phyloP scores from a whole-genome alignment of 2,329 filamentous ascomycete genomes.

The Aspergillus alliaceus region DNA sequence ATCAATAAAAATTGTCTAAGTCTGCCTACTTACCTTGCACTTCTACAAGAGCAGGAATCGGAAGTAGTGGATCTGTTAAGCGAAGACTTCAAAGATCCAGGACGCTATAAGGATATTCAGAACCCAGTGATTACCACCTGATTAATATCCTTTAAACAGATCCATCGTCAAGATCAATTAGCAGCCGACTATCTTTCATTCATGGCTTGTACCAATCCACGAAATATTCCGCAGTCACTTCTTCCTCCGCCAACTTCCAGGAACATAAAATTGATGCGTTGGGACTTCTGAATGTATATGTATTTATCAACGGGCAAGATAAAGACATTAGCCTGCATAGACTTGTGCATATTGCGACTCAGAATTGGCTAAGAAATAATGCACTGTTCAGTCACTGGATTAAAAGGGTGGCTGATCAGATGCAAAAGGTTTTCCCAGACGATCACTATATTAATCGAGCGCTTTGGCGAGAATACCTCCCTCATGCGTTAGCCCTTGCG shows the following conservation, averaged over 20 bases:
- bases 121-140: conserved; percentile 38
- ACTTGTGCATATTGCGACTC: conserved; percentile 27
- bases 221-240: conserved; percentile 24
- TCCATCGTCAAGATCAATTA: no score
- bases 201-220: conserved; percentile 28
- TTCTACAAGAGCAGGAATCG: conserved; percentile 23
- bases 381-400: not conserved
- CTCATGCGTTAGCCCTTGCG: conserved; percentile 11
- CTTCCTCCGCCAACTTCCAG: conserved; percentile 9
- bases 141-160: no score
- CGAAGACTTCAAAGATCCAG: conserved; percentile 28
- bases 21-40: conserved; percentile 13
- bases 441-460: conserved; percentile 5
- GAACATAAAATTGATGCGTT: conserved; percentile 12
- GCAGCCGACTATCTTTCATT: no score
- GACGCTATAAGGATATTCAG: conserved; percentile 15
- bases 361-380: conserved; percentile 11
- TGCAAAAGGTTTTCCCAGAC: conserved; percentile 10
- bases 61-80: conserved; percentile 24
- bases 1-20: conserved; percentile 23
- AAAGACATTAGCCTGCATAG: conserved; percentile 26
- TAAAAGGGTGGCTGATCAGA: not conserved
- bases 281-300: conserved; percentile 20
- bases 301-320: conserved; percentile 9
- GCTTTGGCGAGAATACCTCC: conserved; percentile 17